A percentile compares a stretch with the other conserved stretches of the same genome.
phyloP scores from a whole-genome alignment of 164 flowering plant genomes.

The Vitis rotundifolia region DNA sequence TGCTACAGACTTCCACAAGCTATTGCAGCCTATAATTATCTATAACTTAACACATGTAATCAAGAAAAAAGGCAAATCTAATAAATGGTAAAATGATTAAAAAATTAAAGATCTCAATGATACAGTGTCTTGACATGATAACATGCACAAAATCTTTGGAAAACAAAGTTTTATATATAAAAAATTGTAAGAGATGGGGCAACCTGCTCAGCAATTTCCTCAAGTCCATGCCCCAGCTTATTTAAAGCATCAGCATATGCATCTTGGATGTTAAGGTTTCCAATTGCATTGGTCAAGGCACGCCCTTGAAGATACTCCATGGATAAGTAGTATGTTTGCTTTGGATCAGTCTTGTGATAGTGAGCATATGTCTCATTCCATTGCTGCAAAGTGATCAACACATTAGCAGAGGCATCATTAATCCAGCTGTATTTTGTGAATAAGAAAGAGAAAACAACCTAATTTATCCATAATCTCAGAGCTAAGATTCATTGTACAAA shows the following conservation, averaged over 20 bases:
- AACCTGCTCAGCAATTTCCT: slow-evolving; percentile 83
- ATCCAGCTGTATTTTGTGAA: neutral
- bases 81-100: too few species aligned
- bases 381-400: slow-evolving; percentile 52
- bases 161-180: neutral
- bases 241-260: slow-evolving; percentile 83
- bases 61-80: neutral
- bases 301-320: slow-evolving; percentile 99
- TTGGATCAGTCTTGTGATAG: slow-evolving; percentile 83
- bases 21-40: too few species aligned
- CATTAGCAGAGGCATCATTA: neutral
- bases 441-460: neutral
- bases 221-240: slow-evolving; percentile 86
- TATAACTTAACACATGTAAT: neutral
- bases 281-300: slow-evolving; percentile 89
- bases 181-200: neutral
- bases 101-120: neutral
- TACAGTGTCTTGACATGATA: neutral
- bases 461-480: neutral
- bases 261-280: slow-evolving; percentile 68
- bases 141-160: neutral
- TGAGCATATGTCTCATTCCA: slow-evolving; percentile 93
- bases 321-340: slow-evolving; percentile 92
- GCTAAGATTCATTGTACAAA: too few species aligned
- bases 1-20: too few species aligned